Percentiles rank a stretch among this genome's conserved stretches.
These are phyloP conservation scores for Geranium incanum DNA, from an alignment of 441 rosid genomes.

Conservation along the genomic window DNA sequence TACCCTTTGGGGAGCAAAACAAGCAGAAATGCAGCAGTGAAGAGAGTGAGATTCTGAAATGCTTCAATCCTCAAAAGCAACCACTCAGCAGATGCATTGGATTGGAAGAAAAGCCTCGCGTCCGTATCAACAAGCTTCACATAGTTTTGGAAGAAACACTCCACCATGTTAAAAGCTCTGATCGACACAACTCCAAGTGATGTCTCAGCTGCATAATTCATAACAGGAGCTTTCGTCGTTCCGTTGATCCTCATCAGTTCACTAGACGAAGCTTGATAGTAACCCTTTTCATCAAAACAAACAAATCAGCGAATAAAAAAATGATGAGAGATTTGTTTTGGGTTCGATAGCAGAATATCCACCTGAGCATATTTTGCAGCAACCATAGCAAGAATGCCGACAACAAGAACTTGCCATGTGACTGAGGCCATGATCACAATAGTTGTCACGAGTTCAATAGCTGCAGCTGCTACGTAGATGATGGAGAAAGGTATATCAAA, in stretches of 20 bases:
- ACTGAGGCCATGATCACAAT: conserved; percentile 63
- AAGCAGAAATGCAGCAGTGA: conserved; percentile 66
- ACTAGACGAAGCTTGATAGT: conserved; percentile 68
- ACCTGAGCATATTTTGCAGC: conserved; percentile 73
- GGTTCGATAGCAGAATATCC: not conserved
- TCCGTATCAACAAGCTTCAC: conserved; percentile 55
- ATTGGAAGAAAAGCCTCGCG: conserved; percentile 63
- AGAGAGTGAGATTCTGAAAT: conserved; percentile 58
- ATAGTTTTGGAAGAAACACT: conserved; percentile 56
- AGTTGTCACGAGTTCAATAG: conserved; percentile 42
- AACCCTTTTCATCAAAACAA: conserved; percentile 33
- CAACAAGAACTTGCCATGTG: conserved; percentile 84
- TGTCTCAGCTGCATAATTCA: conserved; percentile 79
- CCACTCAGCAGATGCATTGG: conserved; percentile 76
- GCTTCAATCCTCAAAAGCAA: conserved; percentile 57
- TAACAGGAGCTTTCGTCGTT: conserved; percentile 83
- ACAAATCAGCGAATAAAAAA: not conserved
- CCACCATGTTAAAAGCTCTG: conserved; percentile 61
- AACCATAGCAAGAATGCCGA: conserved; percentile 47
- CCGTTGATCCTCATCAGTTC: conserved; percentile 80
- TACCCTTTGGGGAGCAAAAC: conserved; percentile 57
- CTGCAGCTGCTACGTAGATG: conserved; percentile 36
- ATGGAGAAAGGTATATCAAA: conserved; percentile 62
- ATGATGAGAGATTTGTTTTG: no score
- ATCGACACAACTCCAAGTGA: conserved; percentile 71